Evolutionary conservation across 768 basidiomycete species (phyloP).

Genomic region (Collybiopsis confluens): DNA sequence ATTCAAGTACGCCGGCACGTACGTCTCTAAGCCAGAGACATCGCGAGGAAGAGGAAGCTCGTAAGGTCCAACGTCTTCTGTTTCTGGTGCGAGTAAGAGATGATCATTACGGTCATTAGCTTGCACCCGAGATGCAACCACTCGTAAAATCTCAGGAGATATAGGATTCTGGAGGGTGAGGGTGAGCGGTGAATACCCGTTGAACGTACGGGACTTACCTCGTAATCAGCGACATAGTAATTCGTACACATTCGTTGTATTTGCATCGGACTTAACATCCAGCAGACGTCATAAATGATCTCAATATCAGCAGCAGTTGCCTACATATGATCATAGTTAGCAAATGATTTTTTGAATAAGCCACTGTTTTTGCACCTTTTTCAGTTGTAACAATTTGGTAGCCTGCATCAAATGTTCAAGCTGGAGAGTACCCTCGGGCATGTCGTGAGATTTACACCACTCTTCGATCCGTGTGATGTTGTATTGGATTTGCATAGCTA

Average conservation of each 20-base stretch:
- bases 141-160: conserved; percentile 93
- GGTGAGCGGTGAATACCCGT: too few relatives aligned
- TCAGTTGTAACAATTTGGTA: conserved; percentile 94
- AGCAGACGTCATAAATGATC: conserved; percentile 99
- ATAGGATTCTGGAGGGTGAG: conserved; percentile 92
- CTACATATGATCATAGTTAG: conserved; percentile 31
- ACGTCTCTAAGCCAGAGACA: conserved; percentile 94
- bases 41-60: conserved; percentile 92
- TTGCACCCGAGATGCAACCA: conserved; percentile 93
- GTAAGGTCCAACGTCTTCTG: conserved; percentile 94
- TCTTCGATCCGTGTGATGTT: conserved; percentile 97
- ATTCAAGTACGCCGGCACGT: conserved; percentile 88
- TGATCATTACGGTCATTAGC: conserved; percentile 98
- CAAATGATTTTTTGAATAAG: neutral
- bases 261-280: conserved; percentile 99
- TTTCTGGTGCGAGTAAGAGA: conserved; percentile 90
- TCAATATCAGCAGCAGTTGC: conserved; percentile 94
- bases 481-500: conserved; percentile 99
- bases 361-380: conserved; percentile 61
- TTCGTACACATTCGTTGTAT: conserved; percentile 99
- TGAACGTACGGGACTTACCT: conserved; percentile 46
- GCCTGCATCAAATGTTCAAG: conserved; percentile 99
- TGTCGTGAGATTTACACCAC: conserved; percentile 99
- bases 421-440: conserved; percentile 97
- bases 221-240: conserved; percentile 98